A percentile compares a stretch with the other conserved stretches of the same genome.
Evolutionary conservation across 2,329 filamentous ascomycete species (phyloP).

Genomic region (Ascocoryne sarcoides): DNA sequence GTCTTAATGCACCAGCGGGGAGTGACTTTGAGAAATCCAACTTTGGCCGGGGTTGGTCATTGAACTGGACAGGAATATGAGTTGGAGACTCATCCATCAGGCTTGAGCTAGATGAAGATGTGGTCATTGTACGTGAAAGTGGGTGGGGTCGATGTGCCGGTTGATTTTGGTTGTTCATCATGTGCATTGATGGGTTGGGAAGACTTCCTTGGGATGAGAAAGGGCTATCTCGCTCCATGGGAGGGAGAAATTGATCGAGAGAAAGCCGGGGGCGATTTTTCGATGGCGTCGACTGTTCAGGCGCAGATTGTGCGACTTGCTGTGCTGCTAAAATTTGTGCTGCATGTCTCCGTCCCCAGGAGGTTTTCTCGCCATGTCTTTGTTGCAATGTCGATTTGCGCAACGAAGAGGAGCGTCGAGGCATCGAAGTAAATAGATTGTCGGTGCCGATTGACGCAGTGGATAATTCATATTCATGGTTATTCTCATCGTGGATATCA

Average conservation of each 20-base stretch:
- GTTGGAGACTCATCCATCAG: constrained; percentile 64
- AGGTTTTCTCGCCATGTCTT: constrained; percentile 61
- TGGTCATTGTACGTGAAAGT: constrained; percentile 76
- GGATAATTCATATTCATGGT: constrained; percentile 47
- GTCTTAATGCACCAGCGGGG: constrained; percentile 55
- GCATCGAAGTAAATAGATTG: constrained; percentile 38
- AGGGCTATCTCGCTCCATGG: constrained; percentile 53
- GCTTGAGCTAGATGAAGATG: constrained; percentile 77
- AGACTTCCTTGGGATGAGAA: constrained; percentile 48
- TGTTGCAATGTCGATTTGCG: constrained; percentile 84
- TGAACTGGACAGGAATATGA: constrained; percentile 47
- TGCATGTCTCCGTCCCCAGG: constrained; percentile 50
- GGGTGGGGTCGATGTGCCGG: constrained; percentile 59
- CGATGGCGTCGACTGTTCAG: constrained; percentile 49
- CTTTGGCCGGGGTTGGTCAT: constrained; percentile 42
- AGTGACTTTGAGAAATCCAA: constrained; percentile 66
- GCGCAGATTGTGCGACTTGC: constrained; percentile 14
- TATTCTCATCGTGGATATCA: constrained; percentile 42
- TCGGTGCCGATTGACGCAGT: constrained; percentile 24
- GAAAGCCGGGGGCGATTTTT: constrained; percentile 64
- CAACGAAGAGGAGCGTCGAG: constrained; percentile 66
- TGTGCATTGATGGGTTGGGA: constrained; percentile 45
- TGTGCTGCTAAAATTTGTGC: constrained; percentile 35
- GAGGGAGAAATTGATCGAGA: constrained; percentile 66
- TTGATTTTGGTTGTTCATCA: constrained; percentile 34